phyloP scores from a whole-genome alignment of 495 filamentous ascomycete genomes.

The Articulospora tetracladia region DNA sequence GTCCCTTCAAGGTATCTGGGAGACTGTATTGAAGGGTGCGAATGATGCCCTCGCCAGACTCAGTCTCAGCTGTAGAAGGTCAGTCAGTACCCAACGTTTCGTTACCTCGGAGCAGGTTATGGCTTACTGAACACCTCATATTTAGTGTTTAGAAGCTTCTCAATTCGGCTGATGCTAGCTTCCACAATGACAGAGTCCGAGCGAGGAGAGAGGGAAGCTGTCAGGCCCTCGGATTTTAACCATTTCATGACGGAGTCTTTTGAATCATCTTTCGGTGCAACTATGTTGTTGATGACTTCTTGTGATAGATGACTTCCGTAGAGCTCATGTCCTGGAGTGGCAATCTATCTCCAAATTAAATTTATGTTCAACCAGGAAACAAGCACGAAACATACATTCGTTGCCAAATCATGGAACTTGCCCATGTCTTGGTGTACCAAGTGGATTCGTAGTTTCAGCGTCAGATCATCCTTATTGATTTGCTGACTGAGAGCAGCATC shows the following conservation, averaged over 20 bases:
- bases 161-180: conserved; percentile 18
- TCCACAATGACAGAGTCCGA: conserved; percentile 20
- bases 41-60: conserved; percentile 4
- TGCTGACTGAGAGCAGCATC: conserved; percentile 2
- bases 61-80: conserved; percentile 7
- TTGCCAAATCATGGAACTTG: conserved; percentile 23
- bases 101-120: too few relatives aligned
- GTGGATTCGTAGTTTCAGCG: conserved; percentile 19
- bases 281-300: conserved; percentile 20
- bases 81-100: neutral
- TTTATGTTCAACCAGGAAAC: neutral
- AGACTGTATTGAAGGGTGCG: conserved; percentile 47
- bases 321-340: conserved; percentile 20
- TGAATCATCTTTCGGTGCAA: conserved; percentile 23
- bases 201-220: conserved; percentile 12
- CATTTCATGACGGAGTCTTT: conserved; percentile 21
- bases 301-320: conserved; percentile 23
- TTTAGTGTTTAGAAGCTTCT: conserved; percentile 22
- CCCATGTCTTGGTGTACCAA: conserved; percentile 21
- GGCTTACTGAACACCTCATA: conserved; percentile 18
- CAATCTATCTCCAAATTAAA: conserved; percentile 11
- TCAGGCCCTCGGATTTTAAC: conserved; percentile 16
- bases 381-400: conserved; percentile 11
- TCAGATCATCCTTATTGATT: conserved; percentile 17
- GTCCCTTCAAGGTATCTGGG: conserved; percentile 46